Evolutionary conservation across 2,329 filamentous ascomycete genomes (phyloP), one percentile per base, ranked within the genome.

Genomic region (Cryoendolithus antarcticus): DNA sequence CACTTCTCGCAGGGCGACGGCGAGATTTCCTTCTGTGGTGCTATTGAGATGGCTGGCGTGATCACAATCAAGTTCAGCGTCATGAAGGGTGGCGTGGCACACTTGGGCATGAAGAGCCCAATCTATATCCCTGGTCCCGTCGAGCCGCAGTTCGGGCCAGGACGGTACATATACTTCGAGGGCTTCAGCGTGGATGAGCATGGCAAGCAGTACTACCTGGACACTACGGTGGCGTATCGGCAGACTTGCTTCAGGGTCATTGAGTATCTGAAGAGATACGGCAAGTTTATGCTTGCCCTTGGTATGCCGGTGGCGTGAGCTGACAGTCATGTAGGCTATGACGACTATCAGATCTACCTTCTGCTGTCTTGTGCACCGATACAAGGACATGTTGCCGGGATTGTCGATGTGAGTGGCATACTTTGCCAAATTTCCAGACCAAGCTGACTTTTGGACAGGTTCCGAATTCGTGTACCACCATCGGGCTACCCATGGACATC

Each of bases 11-110:
- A 93, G 62, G 86, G 86, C 6, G 86, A 94, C 55, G 86, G 86
- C 5, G 86, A 94, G 58, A 93, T 94, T 43, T 85, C 78, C 2
- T 95, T 71, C 53, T 70, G 67, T 41, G 58, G 58, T 12, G 88
- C 86, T 4, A 95, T 94, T 52, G 88, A 95, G 60, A 95, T 95
- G 83, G 85, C 86, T 0, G 86, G 86, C 4, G 68, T 85, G 32
- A 93, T 94, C 50, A 94, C 86, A 2, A 74, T 94, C 61, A 93
- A 91, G 53, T 88, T 93, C 67, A 78, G 75, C 36, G 82, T 94
- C 10, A 78, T 94, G 68, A 93, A 91, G 59, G 72, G 76, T 47
- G 88, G 86, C 12, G 72, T 93, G 55, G 69, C 69, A 33, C 72
- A 85, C 28, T 63, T 93, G 38, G 80, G 71, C 1, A 78, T 93